A percentile compares a stretch with the other conserved stretches of the same genome.
phyloP scores from a whole-genome alignment of 148 eudicot genomes.

The Heliosperma pusillum region DNA sequence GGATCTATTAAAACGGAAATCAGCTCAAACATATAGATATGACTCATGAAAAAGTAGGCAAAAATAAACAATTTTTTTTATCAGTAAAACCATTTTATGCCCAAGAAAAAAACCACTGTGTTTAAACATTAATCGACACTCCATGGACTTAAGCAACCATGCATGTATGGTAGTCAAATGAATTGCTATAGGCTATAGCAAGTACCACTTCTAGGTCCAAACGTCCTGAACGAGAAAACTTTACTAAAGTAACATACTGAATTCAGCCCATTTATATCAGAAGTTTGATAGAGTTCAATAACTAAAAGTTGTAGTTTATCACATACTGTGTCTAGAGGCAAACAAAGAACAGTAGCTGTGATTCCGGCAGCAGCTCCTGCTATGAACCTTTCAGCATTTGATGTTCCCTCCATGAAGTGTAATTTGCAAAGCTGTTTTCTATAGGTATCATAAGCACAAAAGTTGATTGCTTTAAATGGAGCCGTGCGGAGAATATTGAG shows the following conservation, averaged over 20 bases:
- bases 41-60: not conserved
- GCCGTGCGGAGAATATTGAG: conserved; percentile 66
- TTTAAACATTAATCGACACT: not conserved
- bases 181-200: not conserved
- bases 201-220: conserved; percentile 5
- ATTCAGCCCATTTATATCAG: not conserved
- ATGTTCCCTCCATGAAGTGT: conserved; percentile 39
- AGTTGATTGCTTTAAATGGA: conserved; percentile 68
- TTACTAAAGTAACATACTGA: not conserved
- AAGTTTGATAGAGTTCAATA: not conserved
- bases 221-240: not conserved
- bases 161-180: not conserved
- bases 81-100: not conserved
- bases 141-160: not conserved
- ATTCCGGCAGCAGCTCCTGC: conserved; percentile 80
- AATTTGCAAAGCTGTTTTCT: conserved; percentile 52
- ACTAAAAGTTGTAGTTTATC: conserved; percentile 5
- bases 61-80: not conserved
- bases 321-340: conserved; percentile 72
- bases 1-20: conserved; percentile 33
- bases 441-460: conserved; percentile 58
- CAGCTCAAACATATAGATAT: not conserved
- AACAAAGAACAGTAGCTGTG: conserved; percentile 63
- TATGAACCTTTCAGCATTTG: conserved; percentile 50
- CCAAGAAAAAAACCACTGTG: not conserved